phyloP scores from a whole-genome alignment of 164 flowering plant genomes.

The Kingdonia uniflora region DNA sequence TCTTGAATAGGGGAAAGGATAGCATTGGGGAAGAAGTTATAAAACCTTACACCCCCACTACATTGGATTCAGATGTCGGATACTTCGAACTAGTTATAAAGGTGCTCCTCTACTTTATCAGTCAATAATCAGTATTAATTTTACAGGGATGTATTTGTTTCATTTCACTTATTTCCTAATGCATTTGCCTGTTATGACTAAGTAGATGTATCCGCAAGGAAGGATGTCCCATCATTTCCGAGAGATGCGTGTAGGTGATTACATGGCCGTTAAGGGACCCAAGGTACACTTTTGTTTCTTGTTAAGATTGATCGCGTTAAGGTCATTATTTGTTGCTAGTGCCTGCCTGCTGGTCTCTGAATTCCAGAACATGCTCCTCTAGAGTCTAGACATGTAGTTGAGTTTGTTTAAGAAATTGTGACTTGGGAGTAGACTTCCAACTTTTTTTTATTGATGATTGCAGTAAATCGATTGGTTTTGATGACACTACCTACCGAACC shows the following conservation, averaged over 20 bases:
- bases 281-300: constrained; percentile 41
- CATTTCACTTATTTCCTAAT: neutral
- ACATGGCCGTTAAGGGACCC: constrained; percentile 86
- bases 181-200: constrained; percentile 1
- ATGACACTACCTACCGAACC: too few relatives aligned
- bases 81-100: constrained; percentile 88
- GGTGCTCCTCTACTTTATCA: constrained; percentile 26
- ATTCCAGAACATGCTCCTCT: too few relatives aligned
- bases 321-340: too few relatives aligned
- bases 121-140: neutral
- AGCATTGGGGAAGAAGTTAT: constrained; percentile 82
- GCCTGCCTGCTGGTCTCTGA: neutral
- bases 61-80: constrained; percentile 94
- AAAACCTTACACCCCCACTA: constrained; percentile 93
- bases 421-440: too few relatives aligned
- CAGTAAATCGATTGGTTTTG: too few relatives aligned
- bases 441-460: too few relatives aligned
- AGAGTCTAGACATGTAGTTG: too few relatives aligned
- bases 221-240: constrained; percentile 99
- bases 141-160: neutral
- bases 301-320: neutral
- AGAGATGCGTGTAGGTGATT: constrained; percentile 91
- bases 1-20: constrained; percentile 74
- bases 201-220: constrained; percentile 99
- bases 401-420: too few relatives aligned